Percentiles rank a stretch among this genome's conserved stretches.
Conservation (phyloP, 148 eudicot genomes). For the Simmondsia chinensis region DNA sequence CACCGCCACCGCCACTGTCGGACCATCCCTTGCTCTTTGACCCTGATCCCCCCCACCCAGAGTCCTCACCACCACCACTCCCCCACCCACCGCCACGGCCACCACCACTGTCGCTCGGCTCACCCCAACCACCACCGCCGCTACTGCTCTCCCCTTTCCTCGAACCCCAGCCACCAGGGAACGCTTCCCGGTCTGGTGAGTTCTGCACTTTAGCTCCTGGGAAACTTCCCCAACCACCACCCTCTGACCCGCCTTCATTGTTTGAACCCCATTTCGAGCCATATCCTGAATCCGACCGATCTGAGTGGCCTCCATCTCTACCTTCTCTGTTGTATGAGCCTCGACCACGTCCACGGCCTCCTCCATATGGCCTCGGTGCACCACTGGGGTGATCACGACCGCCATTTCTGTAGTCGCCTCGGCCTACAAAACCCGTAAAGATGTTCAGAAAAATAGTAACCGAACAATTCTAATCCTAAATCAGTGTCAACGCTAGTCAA, state of each 20-base stretch:
- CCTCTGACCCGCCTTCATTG: constrained; percentile 14
- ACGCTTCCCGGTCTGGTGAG: constrained; percentile 78
- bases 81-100: constrained; percentile 14
- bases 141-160: constrained; percentile 16
- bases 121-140: constrained; percentile 9
- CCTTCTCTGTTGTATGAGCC: constrained; percentile 36
- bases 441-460: background rate
- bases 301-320: constrained; percentile 34
- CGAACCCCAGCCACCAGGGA: constrained; percentile 67
- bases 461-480: background rate
- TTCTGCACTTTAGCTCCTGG: constrained; percentile 78
- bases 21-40: constrained; percentile 23
- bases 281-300: constrained; percentile 31
- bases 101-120: constrained; percentile 8
- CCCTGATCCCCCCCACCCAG: constrained; percentile 21
- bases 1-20: constrained; percentile 14
- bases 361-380: constrained; percentile 54
- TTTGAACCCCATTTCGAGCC: constrained; percentile 29
- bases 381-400: constrained; percentile 64
- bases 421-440: constrained; percentile 28
- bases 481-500: background rate
- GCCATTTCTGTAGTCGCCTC: constrained; percentile 47
- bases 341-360: constrained; percentile 57
- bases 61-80: constrained; percentile 16
- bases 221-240: constrained; percentile 47